Base-by-base conservation (phyloP, 2,329 filamentous ascomycete genomes). In the Pseudophaeomoniella oleicola region DNA sequence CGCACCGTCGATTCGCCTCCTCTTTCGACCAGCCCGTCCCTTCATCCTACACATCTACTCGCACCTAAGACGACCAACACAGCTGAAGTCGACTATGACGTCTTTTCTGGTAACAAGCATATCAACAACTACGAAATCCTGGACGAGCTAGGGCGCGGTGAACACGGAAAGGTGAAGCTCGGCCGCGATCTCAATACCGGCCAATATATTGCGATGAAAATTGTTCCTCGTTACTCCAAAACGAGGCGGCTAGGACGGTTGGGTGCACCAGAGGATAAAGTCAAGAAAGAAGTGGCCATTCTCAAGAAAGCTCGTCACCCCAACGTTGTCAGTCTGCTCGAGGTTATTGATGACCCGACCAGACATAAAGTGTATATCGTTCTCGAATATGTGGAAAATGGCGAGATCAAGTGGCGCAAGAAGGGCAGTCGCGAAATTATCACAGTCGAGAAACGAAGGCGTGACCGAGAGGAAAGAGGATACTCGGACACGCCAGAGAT, bases 61-160 rank as follows among this genome's bases (percentile, higher is more conserved):
- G 76, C 70, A 56, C 81, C 85, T 35, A 70, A 79, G 71, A 81
- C 86, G 78, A 94, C 88, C 6, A 83, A 94, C 59, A 85, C 87
- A 44, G 87, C 84, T 37, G 78, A 87, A 50, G 84, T 94, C 47
- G 88, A 96, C 51, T 78, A 87, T 43, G 86, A 96, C 57, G 74
- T 74, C 37, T 71, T 85, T 43, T 93, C 88, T 4, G 90, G 90
- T 40, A 83, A 90, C 44, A 98, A 98, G 62, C 71, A 87, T 37
- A 93, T 98, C 66, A 98, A 98, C 52, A 82, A 94, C 54, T 98
- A 98, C 62, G 85, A 94, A 59, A 84, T 98, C 49, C 81, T 96
- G 45, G 83, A 93, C 56, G 90, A 98, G 60, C 83, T 98, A 37
- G 90, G 90, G 38, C 81, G 90, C 41, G 90, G 90, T 35, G 84